These are phyloP conservation scores for Ophiocordyceps camponoti-leonardi DNA, from an alignment of 2,329 filamentous ascomycete genomes.

Conservation along the genomic window DNA sequence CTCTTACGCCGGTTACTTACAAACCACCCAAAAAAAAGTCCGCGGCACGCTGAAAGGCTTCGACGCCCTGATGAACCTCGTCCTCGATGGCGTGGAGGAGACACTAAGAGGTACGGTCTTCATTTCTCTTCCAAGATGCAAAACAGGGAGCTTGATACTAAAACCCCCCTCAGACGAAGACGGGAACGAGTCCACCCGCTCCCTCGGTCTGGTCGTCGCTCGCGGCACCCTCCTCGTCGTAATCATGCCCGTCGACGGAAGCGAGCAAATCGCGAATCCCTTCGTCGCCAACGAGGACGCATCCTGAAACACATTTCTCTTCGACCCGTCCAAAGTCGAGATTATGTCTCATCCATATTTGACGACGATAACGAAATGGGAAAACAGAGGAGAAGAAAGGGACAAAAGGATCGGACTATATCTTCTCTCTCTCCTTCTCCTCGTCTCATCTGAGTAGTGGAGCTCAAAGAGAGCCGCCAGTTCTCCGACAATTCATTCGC, in stretches of 20 bases:
- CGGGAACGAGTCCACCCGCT: slow-evolving; percentile 67
- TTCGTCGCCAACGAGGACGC: slow-evolving; percentile 53
- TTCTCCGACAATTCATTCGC: no score
- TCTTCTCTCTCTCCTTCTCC: no score
- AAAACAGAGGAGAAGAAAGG: no score
- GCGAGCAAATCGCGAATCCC: slow-evolving; percentile 89
- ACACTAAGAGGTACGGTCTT: slow-evolving; percentile 55
- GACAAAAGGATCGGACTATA: no score
- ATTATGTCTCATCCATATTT: not conserved
- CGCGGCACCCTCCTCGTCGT: slow-evolving; percentile 84
- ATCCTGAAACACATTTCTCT: slow-evolving; percentile 17
- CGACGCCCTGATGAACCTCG: slow-evolving; percentile 95
- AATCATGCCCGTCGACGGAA: slow-evolving; percentile 84
- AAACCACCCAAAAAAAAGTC: not conserved
- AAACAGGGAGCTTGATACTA: not conserved
- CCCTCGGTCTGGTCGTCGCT: slow-evolving; percentile 74
- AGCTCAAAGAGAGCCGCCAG: no score
- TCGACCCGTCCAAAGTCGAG: not conserved
- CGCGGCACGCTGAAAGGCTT: slow-evolving; percentile 77
- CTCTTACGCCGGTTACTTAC: no score
- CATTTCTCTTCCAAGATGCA: not conserved
- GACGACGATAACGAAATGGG: no score
- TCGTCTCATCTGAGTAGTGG: no score
- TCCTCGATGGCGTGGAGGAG: slow-evolving; percentile 87
- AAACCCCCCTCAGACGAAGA: slow-evolving; percentile 55